These are phyloP conservation scores for Raphanus hybrid DNA, from an alignment of 441 rosid genomes.

Conservation along the genomic window DNA sequence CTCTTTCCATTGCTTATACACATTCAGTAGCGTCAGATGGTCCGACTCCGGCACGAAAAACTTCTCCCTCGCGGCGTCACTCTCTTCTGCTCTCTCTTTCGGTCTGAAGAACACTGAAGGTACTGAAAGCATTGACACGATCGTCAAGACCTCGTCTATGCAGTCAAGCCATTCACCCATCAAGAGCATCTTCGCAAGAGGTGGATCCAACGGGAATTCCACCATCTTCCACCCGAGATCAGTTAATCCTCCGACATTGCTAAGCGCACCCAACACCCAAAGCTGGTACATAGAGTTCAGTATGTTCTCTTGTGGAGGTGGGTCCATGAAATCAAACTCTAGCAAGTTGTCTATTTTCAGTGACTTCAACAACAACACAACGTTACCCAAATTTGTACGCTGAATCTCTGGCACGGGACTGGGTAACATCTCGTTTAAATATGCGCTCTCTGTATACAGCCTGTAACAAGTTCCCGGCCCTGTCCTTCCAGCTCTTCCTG, in stretches of 20 bases:
- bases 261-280: slow-evolving; percentile 97
- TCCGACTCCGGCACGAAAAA: slow-evolving; percentile 97
- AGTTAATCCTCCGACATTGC: slow-evolving; percentile 87
- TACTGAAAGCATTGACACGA: slow-evolving; percentile 98
- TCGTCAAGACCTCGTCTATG: slow-evolving; percentile 88
- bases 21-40: slow-evolving; percentile 83
- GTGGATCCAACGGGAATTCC: slow-evolving; percentile 96
- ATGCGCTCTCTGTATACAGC: slow-evolving; percentile 91
- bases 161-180: slow-evolving; percentile 89
- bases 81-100: slow-evolving; percentile 93
- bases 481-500: slow-evolving; percentile 98
- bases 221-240: slow-evolving; percentile 99
- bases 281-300: slow-evolving; percentile 98
- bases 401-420: slow-evolving; percentile 99
- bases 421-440: slow-evolving; percentile 83
- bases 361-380: slow-evolving; percentile 92
- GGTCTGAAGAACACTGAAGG: slow-evolving; percentile 99
- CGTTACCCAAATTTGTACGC: slow-evolving; percentile 95
- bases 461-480: slow-evolving; percentile 99
- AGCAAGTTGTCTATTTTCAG: slow-evolving; percentile 87
- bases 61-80: slow-evolving; percentile 93
- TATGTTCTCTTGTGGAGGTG: slow-evolving; percentile 98
- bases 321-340: slow-evolving; percentile 98
- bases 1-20: slow-evolving; percentile 93
- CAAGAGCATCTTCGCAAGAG: slow-evolving; percentile 98